Percentiles rank a stretch among this genome's conserved stretches.
Evolutionary conservation across 106 monocot species (phyloP).

Genomic region (Dendrobium huoshanense): DNA sequence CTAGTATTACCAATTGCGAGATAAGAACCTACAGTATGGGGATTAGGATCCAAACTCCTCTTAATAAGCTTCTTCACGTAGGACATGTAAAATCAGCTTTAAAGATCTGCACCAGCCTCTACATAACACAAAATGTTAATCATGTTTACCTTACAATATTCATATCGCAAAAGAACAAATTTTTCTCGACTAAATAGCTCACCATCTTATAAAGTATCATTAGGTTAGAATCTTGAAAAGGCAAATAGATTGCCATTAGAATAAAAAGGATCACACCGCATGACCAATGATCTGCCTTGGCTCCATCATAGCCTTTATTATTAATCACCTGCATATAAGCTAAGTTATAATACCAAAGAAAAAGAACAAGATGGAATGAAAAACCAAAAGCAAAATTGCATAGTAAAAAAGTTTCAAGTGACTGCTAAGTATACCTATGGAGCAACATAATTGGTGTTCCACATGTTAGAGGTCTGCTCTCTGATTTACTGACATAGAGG

Average conservation of each 20-base stretch:
- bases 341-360: neutral
- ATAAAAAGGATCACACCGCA: conserved; percentile 93
- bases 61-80: conserved; percentile 85
- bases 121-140: neutral
- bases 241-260: conserved; percentile 81
- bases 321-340: conserved; percentile 49
- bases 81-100: conserved; percentile 93
- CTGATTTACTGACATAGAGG: no score
- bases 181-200: conserved; percentile 3
- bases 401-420: neutral
- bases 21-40: conserved; percentile 43
- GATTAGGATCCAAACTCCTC: conserved; percentile 87
- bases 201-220: conserved; percentile 79
- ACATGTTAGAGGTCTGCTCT: no score
- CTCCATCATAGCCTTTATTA: conserved; percentile 93
- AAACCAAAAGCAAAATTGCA: neutral
- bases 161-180: neutral
- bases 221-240: conserved; percentile 81
- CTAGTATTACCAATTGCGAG: conserved; percentile 2
- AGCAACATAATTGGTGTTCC: conserved; percentile 95
- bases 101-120: conserved; percentile 44
- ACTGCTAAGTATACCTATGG: conserved; percentile 38
- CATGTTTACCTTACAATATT: neutral
- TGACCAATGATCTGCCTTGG: conserved; percentile 92
- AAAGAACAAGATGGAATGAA: neutral